Evolutionary conservation across 129 eudicot genomes (phyloP).

Genomic region (Pulicaria dysenterica): DNA sequence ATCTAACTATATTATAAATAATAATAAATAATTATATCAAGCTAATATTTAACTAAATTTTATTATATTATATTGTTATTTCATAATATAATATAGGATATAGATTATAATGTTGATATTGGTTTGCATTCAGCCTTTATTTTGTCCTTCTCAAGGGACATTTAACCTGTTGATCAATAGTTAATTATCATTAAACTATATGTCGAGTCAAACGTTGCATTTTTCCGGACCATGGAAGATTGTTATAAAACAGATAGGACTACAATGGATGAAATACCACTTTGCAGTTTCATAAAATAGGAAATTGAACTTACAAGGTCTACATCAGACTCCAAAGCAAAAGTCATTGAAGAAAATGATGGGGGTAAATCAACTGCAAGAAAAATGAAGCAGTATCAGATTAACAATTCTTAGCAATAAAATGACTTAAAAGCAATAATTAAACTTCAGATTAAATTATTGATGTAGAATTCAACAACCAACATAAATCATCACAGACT

Average conservation of each 20-base stretch:
- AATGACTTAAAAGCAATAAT: neutral
- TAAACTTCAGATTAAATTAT: slow-evolving; percentile 1
- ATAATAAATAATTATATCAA: too few relatives aligned
- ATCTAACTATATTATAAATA: too few relatives aligned
- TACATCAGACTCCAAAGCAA: slow-evolving; percentile 70
- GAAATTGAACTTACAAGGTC: slow-evolving; percentile 60
- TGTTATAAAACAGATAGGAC: slow-evolving; percentile 7
- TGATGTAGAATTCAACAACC: slow-evolving; percentile 5
- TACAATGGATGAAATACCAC: neutral
- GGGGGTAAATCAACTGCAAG: slow-evolving; percentile 90
- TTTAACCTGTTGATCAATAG: neutral
- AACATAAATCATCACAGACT: neutral
- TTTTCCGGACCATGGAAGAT: neutral
- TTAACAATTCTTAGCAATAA: neutral
- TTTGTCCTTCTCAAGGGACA: neutral
- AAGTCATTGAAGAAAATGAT: slow-evolving; percentile 69
- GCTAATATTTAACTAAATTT: too few relatives aligned
- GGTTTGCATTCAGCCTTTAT: too few relatives aligned
- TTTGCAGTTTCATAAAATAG: neutral
- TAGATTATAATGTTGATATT: too few relatives aligned
- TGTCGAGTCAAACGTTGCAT: neutral
- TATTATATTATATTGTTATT: too few relatives aligned
- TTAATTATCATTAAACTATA: neutral
- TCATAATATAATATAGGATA: too few relatives aligned
- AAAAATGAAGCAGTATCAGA: slow-evolving; percentile 10